A percentile compares a stretch with the other conserved stretches of the same genome.
Conservation (phyloP, 2,329 filamentous ascomycete species). For the Xylaria sp. region DNA sequence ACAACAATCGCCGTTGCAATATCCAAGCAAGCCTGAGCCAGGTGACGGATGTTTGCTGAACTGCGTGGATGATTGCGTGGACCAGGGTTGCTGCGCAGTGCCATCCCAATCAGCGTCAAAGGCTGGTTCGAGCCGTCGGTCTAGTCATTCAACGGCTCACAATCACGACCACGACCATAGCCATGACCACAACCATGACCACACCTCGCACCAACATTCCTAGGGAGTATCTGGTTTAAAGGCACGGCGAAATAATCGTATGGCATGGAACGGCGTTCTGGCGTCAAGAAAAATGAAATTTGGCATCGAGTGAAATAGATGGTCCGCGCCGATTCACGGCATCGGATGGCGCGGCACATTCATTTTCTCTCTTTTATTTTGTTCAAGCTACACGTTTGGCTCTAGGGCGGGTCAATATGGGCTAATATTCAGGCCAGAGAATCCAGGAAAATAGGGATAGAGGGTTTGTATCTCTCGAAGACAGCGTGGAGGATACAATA, state of each 20-base stretch:
- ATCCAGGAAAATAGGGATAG: constrained; percentile 20
- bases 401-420: background rate
- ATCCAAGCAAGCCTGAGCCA: constrained; percentile 36
- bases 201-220: constrained; percentile 25
- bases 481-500: constrained; percentile 4
- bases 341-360: constrained; percentile 8
- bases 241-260: constrained; percentile 26
- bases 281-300: background rate
- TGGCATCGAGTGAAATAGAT: constrained; percentile 14
- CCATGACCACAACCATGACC: constrained; percentile 47
- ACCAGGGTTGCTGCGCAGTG: constrained; percentile 56
- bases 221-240: constrained; percentile 21
- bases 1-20: constrained; percentile 38
- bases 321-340: constrained; percentile 13
- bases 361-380: constrained; percentile 2
- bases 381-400: constrained; percentile 8
- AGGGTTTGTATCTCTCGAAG: constrained; percentile 6
- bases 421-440: background rate
- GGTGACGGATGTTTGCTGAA: constrained; percentile 60
- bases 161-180: constrained; percentile 49
- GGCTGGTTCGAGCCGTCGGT: constrained; percentile 48
- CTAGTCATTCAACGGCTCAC: constrained; percentile 47
- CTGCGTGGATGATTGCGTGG: constrained; percentile 60
- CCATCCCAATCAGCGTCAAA: constrained; percentile 43
- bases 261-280: constrained; percentile 28